A percentile compares a stretch with the other conserved stretches of the same genome.
phyloP scores from a whole-genome alignment of 2,329 filamentous ascomycete species.

The Verticillium dahliae region DNA sequence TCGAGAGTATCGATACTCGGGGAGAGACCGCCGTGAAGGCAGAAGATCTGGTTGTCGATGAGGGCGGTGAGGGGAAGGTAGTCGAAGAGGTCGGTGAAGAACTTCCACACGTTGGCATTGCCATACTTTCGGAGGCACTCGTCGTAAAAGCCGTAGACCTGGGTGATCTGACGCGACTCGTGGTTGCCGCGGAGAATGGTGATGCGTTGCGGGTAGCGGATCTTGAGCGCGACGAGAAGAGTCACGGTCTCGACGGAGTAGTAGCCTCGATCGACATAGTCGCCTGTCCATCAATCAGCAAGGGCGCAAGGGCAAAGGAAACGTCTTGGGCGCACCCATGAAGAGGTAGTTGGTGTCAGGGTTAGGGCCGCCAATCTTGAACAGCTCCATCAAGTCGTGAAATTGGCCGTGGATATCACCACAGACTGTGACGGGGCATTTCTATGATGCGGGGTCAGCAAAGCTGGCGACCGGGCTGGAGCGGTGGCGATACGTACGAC shows the following conservation, averaged over 20 bases:
- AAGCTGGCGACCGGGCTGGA: slow-evolving; percentile 10
- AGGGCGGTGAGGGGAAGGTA: slow-evolving; percentile 95
- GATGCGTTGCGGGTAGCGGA: slow-evolving; percentile 95
- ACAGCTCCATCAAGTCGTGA: slow-evolving; percentile 98
- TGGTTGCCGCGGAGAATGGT: slow-evolving; percentile 98
- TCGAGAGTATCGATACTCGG: slow-evolving; percentile 95
- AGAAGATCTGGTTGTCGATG: slow-evolving; percentile 99
- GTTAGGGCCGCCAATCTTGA: slow-evolving; percentile 97
- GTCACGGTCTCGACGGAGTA: slow-evolving; percentile 99
- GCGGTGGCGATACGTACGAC: slow-evolving; percentile 58
- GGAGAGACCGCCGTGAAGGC: slow-evolving; percentile 91
- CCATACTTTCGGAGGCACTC: slow-evolving; percentile 98
- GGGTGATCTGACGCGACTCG: slow-evolving; percentile 97
- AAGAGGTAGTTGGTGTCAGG: slow-evolving; percentile 99
- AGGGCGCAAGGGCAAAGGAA: slow-evolving; percentile 11
- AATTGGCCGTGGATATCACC: slow-evolving; percentile 99
- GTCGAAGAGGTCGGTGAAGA: slow-evolving; percentile 97
- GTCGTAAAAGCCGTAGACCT: slow-evolving; percentile 99
- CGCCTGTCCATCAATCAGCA: slow-evolving; percentile 49
- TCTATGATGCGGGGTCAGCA: slow-evolving; percentile 45
- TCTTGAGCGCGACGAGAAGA: slow-evolving; percentile 92
- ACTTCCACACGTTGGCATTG: slow-evolving; percentile 99
- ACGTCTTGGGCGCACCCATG: slow-evolving; percentile 63
- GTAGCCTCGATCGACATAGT: slow-evolving; percentile 98
- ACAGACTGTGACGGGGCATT: slow-evolving; percentile 98